Evolutionary conservation across 176 grass and related monocot species (phyloP).

Genomic region (Phoenix roebelenii): DNA sequence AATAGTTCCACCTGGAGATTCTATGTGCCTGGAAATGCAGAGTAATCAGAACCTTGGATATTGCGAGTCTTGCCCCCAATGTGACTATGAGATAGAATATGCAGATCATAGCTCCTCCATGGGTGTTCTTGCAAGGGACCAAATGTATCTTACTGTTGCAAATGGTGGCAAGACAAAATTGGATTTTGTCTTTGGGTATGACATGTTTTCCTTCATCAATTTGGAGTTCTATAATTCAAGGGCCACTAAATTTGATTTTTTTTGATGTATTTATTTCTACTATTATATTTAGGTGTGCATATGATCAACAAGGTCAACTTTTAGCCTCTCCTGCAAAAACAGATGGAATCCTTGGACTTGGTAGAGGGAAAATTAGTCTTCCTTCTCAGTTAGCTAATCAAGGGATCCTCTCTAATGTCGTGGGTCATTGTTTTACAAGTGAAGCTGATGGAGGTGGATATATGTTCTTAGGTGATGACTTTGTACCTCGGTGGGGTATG

Average conservation of each 20-base stretch:
- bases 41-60: slow-evolving; percentile 36
- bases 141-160: slow-evolving; percentile 39
- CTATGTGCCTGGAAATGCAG: slow-evolving; percentile 46
- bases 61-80: slow-evolving; percentile 69
- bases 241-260: not conserved
- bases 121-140: slow-evolving; percentile 56
- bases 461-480: slow-evolving; percentile 79
- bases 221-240: not conserved
- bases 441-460: slow-evolving; percentile 58
- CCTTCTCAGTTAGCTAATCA: slow-evolving; percentile 58
- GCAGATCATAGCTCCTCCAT: slow-evolving; percentile 63
- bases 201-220: not conserved
- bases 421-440: slow-evolving; percentile 58
- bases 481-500: slow-evolving; percentile 66
- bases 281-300: slow-evolving; percentile 52
- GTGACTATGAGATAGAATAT: slow-evolving; percentile 68
- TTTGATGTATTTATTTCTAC: slow-evolving; percentile 6
- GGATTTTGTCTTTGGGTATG: slow-evolving; percentile 73
- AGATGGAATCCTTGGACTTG: slow-evolving; percentile 75
- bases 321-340: slow-evolving; percentile 38
- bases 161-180: slow-evolving; percentile 39
- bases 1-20: slow-evolving; percentile 36
- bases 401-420: slow-evolving; percentile 57
- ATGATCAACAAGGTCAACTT: slow-evolving; percentile 79
- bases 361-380: slow-evolving; percentile 48